phyloP scores from a whole-genome alignment of 1,139 yeast genomes.

The Geotrichum australiense region DNA sequence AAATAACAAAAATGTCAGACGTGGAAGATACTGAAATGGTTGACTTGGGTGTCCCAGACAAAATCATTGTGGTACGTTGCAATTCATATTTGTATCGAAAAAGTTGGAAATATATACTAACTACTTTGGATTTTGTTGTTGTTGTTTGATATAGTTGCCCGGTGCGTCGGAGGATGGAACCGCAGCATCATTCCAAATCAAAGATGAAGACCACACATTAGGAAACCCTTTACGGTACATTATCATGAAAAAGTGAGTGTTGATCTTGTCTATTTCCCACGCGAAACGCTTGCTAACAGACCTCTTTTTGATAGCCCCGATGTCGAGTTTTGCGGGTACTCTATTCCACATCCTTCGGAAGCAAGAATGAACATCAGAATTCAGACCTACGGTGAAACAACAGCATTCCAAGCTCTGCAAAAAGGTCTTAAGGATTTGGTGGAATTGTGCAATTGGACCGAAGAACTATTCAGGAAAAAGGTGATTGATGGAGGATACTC shows the following conservation, averaged over 20 bases:
- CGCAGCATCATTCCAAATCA: slow-evolving; percentile 88
- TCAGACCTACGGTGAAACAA: slow-evolving; percentile 78
- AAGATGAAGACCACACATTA: slow-evolving; percentile 90
- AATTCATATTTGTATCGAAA: neutral
- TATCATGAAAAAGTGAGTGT: slow-evolving; percentile 72
- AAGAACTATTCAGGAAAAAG: slow-evolving; percentile 50
- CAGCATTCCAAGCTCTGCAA: slow-evolving; percentile 90
- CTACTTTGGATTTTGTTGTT: no score
- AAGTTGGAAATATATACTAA: neutral
- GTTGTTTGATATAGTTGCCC: slow-evolving; percentile 47
- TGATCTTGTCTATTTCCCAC: neutral
- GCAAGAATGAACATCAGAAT: slow-evolving; percentile 81
- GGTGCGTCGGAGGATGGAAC: slow-evolving; percentile 95
- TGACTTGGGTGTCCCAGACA: slow-evolving; percentile 27
- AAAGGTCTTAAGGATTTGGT: slow-evolving; percentile 83
- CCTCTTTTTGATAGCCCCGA: slow-evolving; percentile 51
- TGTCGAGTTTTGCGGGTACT: slow-evolving; percentile 96
- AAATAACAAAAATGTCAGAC: no score
- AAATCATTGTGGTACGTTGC: slow-evolving; percentile 27
- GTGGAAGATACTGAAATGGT: slow-evolving; percentile 14
- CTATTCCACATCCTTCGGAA: slow-evolving; percentile 98
- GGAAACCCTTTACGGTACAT: slow-evolving; percentile 91
- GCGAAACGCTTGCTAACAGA: no score
- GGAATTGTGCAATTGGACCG: slow-evolving; percentile 78
- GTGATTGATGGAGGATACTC: slow-evolving; percentile 43